Conservation (phyloP, 768 basidiomycete species). For the Kwoniella sp. region DNA sequence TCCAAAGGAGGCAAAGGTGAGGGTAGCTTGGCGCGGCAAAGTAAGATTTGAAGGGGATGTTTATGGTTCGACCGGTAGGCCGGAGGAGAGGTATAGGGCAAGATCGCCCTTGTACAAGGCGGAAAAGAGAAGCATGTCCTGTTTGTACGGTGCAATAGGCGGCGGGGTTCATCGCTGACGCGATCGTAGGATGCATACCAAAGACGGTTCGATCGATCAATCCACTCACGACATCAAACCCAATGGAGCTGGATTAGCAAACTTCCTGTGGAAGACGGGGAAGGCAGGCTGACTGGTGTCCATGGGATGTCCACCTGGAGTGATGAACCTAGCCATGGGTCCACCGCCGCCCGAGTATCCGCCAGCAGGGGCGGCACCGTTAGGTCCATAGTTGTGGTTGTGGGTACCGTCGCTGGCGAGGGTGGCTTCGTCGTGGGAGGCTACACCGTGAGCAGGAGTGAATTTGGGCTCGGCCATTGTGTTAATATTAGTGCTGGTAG, state of each 20-base stretch:
- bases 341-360: constrained; percentile 34
- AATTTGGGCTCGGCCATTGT: constrained; percentile 5
- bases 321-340: constrained; percentile 43
- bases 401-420: not conserved
- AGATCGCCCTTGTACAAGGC: too few species aligned
- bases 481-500: not conserved
- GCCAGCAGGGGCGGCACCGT: not conserved
- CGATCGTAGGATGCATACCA: too few species aligned
- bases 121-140: too few species aligned
- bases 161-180: too few species aligned
- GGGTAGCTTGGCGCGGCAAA: too few species aligned
- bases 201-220: not conserved
- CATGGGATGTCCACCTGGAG: constrained; percentile 52
- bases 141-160: too few species aligned
- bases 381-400: not conserved
- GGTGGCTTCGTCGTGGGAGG: not conserved
- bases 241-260: constrained; percentile 55
- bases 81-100: too few species aligned
- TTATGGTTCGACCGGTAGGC: too few species aligned
- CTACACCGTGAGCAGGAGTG: not conserved
- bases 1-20: too few species aligned
- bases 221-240: constrained; percentile 42
- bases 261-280: constrained; percentile 49
- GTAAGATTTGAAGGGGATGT: too few species aligned
- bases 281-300: constrained; percentile 50